A percentile compares a stretch with the other conserved stretches of the same genome.
Conservation (phyloP, 371 early-diverging fungal species). For the Rhizopus stolonifer region DNA sequence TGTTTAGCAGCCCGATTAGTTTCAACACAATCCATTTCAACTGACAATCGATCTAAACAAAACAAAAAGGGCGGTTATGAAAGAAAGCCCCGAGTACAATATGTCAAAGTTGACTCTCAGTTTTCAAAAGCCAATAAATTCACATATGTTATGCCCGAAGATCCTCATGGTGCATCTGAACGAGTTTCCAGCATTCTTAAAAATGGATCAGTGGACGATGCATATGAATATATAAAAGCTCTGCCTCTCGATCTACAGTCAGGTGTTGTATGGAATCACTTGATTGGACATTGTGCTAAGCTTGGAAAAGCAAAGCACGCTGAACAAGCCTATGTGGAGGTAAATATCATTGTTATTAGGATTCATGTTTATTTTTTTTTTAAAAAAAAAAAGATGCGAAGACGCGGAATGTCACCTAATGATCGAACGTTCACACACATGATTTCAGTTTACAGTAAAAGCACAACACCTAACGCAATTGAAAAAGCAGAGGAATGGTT, state of each 20-base stretch:
- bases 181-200: slow-evolving; percentile 16
- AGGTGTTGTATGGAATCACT: slow-evolving; percentile 26
- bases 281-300: slow-evolving; percentile 23
- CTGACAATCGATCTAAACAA: background rate
- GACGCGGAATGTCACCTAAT: slow-evolving; percentile 32
- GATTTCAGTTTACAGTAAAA: slow-evolving; percentile 20
- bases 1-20: too few relatives aligned
- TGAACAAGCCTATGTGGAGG: slow-evolving; percentile 20
- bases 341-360: slow-evolving; percentile 4
- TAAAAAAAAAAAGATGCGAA: slow-evolving; percentile 32
- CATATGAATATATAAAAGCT: slow-evolving; percentile 18
- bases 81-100: slow-evolving; percentile 27
- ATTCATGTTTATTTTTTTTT: background rate
- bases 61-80: background rate
- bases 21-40: background rate
- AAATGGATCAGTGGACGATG: slow-evolving; percentile 16
- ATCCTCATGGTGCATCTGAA: slow-evolving; percentile 24
- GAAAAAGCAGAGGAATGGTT: slow-evolving; percentile 28
- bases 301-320: slow-evolving; percentile 21
- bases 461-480: slow-evolving; percentile 26
- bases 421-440: slow-evolving; percentile 35
- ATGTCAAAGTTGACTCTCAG: slow-evolving; percentile 20
- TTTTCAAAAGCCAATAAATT: slow-evolving; percentile 18
- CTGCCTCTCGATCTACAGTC: slow-evolving; percentile 28
- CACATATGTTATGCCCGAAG: slow-evolving; percentile 22